phyloP scores from a whole-genome alignment of 129 eudicot species.

The Oenanthe sinensis region DNA sequence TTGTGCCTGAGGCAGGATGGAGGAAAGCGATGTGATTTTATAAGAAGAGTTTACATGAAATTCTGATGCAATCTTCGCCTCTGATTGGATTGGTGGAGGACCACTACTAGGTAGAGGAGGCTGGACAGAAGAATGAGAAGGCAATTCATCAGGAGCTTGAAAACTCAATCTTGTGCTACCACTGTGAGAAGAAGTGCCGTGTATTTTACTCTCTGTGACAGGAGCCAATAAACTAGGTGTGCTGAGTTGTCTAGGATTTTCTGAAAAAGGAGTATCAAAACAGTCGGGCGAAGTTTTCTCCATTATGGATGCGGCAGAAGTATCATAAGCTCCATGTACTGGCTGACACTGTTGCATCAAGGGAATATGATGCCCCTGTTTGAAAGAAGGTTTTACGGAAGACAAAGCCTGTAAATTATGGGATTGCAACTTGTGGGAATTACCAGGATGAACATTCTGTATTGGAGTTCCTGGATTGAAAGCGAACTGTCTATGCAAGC shows the following conservation, averaged over 20 bases:
- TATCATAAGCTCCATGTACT: slow-evolving; percentile 25
- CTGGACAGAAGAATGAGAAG: slow-evolving; percentile 14
- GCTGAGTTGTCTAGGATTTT: slow-evolving; percentile 29
- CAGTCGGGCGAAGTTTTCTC: slow-evolving; percentile 30
- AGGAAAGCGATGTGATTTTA: slow-evolving; percentile 13
- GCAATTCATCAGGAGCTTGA: slow-evolving; percentile 12
- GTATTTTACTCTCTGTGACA: slow-evolving; percentile 40
- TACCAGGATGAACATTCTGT: slow-evolving; percentile 21
- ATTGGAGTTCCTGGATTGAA: slow-evolving; percentile 26
- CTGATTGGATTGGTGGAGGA: slow-evolving; percentile 17
- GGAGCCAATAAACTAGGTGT: slow-evolving; percentile 48
- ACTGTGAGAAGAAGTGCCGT: slow-evolving; percentile 17
- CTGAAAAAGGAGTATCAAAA: slow-evolving; percentile 22
- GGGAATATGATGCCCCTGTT: slow-evolving; percentile 31
- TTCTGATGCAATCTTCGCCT: slow-evolving; percentile 9
- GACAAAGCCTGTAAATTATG: slow-evolving; percentile 20
- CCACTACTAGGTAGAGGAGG: slow-evolving; percentile 27
- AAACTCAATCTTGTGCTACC: slow-evolving; percentile 17
- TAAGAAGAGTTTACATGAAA: slow-evolving; percentile 15
- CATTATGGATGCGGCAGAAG: slow-evolving; percentile 20
- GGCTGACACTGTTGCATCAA: slow-evolving; percentile 26
- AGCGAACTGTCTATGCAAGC: slow-evolving; percentile 17
- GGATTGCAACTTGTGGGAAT: slow-evolving; percentile 30
- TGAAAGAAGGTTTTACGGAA: slow-evolving; percentile 30
- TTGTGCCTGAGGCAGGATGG: slow-evolving; percentile 22